Evolutionary conservation across 257 asterid species (phyloP).

Genomic region (Solanum gandarillasii): DNA sequence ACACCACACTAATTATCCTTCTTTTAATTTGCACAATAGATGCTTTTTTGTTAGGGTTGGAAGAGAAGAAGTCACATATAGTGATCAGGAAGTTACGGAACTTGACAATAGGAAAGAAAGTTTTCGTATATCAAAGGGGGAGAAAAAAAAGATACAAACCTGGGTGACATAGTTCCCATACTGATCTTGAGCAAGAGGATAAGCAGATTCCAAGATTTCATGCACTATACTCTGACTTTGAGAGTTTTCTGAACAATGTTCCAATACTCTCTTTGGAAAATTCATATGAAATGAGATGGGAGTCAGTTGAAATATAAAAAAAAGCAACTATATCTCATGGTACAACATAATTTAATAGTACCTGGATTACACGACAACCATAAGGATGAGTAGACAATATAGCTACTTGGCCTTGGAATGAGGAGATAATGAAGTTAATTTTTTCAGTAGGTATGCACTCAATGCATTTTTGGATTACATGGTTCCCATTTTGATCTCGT

Average conservation of each 20-base stretch:
- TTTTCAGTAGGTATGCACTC: conserved; percentile 61
- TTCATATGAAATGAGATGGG: background rate
- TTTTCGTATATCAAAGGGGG: background rate
- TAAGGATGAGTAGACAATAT: conserved; percentile 81
- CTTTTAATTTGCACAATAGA: background rate
- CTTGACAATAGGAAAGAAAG: background rate
- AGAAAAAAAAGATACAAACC: conserved; percentile 25
- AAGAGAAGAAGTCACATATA: background rate
- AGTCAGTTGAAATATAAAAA: background rate
- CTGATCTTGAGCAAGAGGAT: conserved; percentile 80
- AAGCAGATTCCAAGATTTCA: conserved; percentile 74
- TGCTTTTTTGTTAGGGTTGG: background rate
- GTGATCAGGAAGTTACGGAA: background rate
- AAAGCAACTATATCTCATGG: background rate
- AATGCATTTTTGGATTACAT: conserved; percentile 83
- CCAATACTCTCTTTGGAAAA: conserved; percentile 65
- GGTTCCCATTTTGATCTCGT: conserved; percentile 89
- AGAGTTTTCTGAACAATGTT: conserved; percentile 62
- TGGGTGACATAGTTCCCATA: conserved; percentile 84
- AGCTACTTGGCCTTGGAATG: conserved; percentile 73
- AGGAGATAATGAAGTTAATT: conserved; percentile 55
- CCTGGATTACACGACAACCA: conserved; percentile 98
- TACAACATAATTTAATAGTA: conserved; percentile 4
- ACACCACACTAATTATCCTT: background rate
- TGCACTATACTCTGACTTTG: conserved; percentile 59